Percentiles rank a stretch among this genome's conserved stretches.
Evolutionary conservation across 805 yeast genomes (phyloP).

Genomic region (Lachancea thermotolerans): DNA sequence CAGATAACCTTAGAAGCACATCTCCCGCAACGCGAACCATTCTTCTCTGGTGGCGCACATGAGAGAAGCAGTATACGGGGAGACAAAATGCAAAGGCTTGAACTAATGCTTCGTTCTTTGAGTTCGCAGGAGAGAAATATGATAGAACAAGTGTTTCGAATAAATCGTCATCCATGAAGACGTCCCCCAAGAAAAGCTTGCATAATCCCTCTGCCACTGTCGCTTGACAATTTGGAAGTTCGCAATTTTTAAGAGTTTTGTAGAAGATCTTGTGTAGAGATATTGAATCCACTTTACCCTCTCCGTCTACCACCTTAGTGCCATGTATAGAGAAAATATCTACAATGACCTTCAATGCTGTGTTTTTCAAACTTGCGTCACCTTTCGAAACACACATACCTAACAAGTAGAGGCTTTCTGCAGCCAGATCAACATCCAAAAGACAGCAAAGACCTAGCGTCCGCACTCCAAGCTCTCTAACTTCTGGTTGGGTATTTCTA

Average conservation of each 20-base stretch:
- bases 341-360: slow-evolving; percentile 62
- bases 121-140: slow-evolving; percentile 66
- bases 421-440: slow-evolving; percentile 59
- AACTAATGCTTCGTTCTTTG: slow-evolving; percentile 55
- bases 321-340: slow-evolving; percentile 81
- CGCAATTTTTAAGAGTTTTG: slow-evolving; percentile 51
- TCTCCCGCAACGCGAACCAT: slow-evolving; percentile 61
- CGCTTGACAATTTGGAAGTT: slow-evolving; percentile 63
- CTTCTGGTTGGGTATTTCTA: slow-evolving; percentile 46
- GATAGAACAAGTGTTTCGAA: slow-evolving; percentile 64
- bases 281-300: slow-evolving; percentile 55
- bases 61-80: slow-evolving; percentile 82
- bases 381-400: slow-evolving; percentile 66
- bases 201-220: slow-evolving; percentile 81
- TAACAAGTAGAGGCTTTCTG: slow-evolving; percentile 54
- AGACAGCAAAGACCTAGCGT: slow-evolving; percentile 79
- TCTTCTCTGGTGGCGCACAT: slow-evolving; percentile 59
- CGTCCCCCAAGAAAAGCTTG: slow-evolving; percentile 72
- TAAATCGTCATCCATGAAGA: slow-evolving; percentile 62
- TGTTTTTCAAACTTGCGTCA: slow-evolving; percentile 52
- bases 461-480: slow-evolving; percentile 58
- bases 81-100: slow-evolving; percentile 83
- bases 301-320: slow-evolving; percentile 53
- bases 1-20: slow-evolving; percentile 52
- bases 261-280: slow-evolving; percentile 65